Conservation (phyloP, 106 monocot genomes). For the Dioscorea zingiberensis region DNA sequence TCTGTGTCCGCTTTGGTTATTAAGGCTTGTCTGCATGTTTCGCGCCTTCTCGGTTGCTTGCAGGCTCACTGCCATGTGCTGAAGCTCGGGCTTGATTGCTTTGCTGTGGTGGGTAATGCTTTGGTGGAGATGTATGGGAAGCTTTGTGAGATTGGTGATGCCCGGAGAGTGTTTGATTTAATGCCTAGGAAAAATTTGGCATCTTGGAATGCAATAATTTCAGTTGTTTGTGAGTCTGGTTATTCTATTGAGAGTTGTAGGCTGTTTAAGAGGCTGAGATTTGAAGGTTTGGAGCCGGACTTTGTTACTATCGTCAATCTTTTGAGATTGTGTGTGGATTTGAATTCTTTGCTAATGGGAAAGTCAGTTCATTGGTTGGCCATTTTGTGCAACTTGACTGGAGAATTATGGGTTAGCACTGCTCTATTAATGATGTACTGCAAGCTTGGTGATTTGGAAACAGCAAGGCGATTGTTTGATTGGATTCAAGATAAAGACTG, state of each 20-base stretch:
- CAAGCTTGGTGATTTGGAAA: conserved; percentile 16
- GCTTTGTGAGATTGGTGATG: conserved; percentile 1
- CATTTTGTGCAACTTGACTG: conserved; percentile 15
- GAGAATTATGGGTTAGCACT: conserved; percentile 14
- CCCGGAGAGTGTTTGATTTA: neutral
- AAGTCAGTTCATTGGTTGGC: conserved; percentile 14
- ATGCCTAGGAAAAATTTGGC: conserved; percentile 7
- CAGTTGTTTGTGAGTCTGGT: neutral
- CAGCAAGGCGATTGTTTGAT: conserved; percentile 23
- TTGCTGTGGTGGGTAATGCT: conserved; percentile 2
- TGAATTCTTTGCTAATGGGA: conserved; percentile 8
- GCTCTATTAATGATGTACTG: conserved; percentile 35
- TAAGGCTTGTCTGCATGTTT: neutral
- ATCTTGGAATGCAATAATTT: conserved; percentile 20
- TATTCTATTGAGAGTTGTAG: conserved; percentile 6
- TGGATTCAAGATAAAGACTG: conserved; percentile 13
- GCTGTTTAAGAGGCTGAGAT: conserved; percentile 15
- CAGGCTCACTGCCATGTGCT: conserved; percentile 16
- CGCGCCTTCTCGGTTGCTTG: neutral
- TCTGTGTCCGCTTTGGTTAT: neutral
- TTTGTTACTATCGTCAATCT: conserved; percentile 11
- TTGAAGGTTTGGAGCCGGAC: conserved; percentile 19
- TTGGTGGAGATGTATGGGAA: conserved; percentile 11
- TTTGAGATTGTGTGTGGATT: conserved; percentile 17
- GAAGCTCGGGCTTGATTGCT: conserved; percentile 13